Percentiles rank a stretch among this genome's conserved stretches.
Evolutionary conservation across 2,329 filamentous ascomycete genomes (phyloP).

Genomic region (Fusarium lateritium): DNA sequence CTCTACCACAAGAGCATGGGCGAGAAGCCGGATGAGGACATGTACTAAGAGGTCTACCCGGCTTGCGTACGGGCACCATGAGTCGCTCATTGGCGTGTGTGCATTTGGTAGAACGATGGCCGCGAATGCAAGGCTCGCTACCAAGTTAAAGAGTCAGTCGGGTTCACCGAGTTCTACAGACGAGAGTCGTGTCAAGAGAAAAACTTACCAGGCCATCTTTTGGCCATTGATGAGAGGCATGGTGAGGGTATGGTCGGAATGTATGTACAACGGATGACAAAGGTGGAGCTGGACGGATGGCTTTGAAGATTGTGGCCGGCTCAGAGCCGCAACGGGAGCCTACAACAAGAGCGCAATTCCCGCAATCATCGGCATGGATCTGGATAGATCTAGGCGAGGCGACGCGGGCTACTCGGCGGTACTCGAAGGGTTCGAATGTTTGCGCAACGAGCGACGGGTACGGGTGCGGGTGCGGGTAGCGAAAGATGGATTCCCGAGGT

Average conservation of each 20-base stretch:
- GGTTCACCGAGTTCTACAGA: neutral
- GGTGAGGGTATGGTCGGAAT: conserved; percentile 45
- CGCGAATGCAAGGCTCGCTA: conserved; percentile 82
- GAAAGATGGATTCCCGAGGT: conserved; percentile 18
- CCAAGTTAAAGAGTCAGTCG: conserved; percentile 30
- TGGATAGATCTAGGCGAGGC: conserved; percentile 10
- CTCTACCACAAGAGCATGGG: conserved; percentile 72
- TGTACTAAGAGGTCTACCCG: conserved; percentile 77
- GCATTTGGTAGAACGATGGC: conserved; percentile 83
- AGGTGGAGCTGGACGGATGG: conserved; percentile 29
- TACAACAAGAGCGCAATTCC: conserved; percentile 22
- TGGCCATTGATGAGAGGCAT: conserved; percentile 80
- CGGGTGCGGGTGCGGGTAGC: neutral
- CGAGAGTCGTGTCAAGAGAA: neutral
- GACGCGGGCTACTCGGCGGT: conserved; percentile 22
- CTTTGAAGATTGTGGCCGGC: conserved; percentile 27
- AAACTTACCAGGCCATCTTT: conserved; percentile 80
- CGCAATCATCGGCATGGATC: conserved; percentile 39
- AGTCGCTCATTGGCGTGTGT: conserved; percentile 77
- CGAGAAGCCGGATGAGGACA: conserved; percentile 77
- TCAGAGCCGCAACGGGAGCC: conserved; percentile 40
- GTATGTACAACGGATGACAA: conserved; percentile 36
- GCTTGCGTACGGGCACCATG: conserved; percentile 79
- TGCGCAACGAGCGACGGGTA: conserved; percentile 32
- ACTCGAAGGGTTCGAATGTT: conserved; percentile 22